Percentiles rank a stretch among this genome's conserved stretches.
phyloP scores from a whole-genome alignment of 2,329 filamentous ascomycete genomes.

The Catunica adiposa region DNA sequence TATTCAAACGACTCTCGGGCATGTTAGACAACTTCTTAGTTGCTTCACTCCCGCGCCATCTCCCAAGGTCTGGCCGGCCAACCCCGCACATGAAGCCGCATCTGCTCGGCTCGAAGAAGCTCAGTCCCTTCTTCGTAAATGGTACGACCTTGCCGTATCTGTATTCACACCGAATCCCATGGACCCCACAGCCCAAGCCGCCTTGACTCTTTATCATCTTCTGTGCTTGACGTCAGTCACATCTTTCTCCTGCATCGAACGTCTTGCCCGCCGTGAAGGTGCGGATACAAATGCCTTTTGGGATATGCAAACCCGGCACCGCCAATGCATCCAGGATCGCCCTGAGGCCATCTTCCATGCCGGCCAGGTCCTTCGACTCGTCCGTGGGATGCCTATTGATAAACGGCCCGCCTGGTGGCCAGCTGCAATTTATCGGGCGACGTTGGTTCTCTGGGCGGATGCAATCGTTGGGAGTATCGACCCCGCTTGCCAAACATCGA shows the following conservation, averaged over 20 bases:
- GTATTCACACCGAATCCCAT: slow-evolving; percentile 38
- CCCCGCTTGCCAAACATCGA: background rate
- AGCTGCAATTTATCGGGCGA: slow-evolving; percentile 51
- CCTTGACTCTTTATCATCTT: slow-evolving; percentile 53
- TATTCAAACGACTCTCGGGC: slow-evolving; percentile 46
- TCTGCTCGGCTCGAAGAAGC: slow-evolving; percentile 43
- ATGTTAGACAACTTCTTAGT: slow-evolving; percentile 46
- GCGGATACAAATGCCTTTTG: slow-evolving; percentile 34
- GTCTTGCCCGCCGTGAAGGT: slow-evolving; percentile 43
- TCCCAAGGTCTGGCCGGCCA: slow-evolving; percentile 25
- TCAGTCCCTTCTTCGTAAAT: slow-evolving; percentile 45
- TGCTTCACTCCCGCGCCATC: slow-evolving; percentile 40
- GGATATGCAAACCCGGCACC: slow-evolving; percentile 38
- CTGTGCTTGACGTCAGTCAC: slow-evolving; percentile 53
- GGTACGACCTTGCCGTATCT: slow-evolving; percentile 47
- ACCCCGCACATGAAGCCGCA: slow-evolving; percentile 30
- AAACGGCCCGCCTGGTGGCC: slow-evolving; percentile 54
- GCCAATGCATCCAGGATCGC: slow-evolving; percentile 45
- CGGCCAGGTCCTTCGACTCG: slow-evolving; percentile 47
- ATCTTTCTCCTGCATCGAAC: slow-evolving; percentile 51
- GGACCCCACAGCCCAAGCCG: slow-evolving; percentile 46
- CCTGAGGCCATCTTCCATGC: slow-evolving; percentile 51
- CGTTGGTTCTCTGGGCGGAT: slow-evolving; percentile 46
- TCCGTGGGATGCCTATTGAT: slow-evolving; percentile 42
- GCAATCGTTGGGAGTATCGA: slow-evolving; percentile 16